Conservation (phyloP, 306 rosid species). For the Hippophae tibetana region DNA sequence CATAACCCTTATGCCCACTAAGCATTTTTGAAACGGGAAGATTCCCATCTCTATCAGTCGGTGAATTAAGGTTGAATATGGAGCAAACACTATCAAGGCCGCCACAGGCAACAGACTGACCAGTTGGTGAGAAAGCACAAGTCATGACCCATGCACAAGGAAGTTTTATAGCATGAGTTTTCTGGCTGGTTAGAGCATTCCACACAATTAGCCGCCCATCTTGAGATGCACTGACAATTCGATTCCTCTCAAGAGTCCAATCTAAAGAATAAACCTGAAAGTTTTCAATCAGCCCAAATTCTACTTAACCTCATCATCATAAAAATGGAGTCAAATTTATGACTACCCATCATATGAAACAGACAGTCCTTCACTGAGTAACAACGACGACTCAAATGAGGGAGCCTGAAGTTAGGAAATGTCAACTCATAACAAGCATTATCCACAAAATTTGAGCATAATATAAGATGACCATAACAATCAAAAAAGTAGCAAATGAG, state of each 20-base stretch:
- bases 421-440: no score
- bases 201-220: constrained; percentile 90
- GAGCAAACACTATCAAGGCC: constrained; percentile 98
- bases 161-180: constrained; percentile 80
- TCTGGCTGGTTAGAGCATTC: constrained; percentile 97
- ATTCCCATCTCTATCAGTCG: constrained; percentile 66
- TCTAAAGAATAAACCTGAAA: constrained; percentile 90
- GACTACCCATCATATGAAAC: not conserved
- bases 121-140: constrained; percentile 88
- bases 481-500: no score
- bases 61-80: constrained; percentile 82
- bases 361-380: not conserved
- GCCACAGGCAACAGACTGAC: constrained; percentile 91
- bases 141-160: constrained; percentile 99
- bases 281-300: constrained; percentile 4
- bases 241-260: constrained; percentile 84
- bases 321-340: not conserved
- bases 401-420: no score
- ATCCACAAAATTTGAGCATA: no score
- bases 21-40: constrained; percentile 62
- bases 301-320: constrained; percentile 2
- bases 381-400: not conserved
- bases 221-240: constrained; percentile 97
- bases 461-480: no score
- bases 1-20: constrained; percentile 90